Evolutionary conservation across 1,284 basidiomycete species (phyloP).

Genomic region (Cutaneotrichosporon sp.): DNA sequence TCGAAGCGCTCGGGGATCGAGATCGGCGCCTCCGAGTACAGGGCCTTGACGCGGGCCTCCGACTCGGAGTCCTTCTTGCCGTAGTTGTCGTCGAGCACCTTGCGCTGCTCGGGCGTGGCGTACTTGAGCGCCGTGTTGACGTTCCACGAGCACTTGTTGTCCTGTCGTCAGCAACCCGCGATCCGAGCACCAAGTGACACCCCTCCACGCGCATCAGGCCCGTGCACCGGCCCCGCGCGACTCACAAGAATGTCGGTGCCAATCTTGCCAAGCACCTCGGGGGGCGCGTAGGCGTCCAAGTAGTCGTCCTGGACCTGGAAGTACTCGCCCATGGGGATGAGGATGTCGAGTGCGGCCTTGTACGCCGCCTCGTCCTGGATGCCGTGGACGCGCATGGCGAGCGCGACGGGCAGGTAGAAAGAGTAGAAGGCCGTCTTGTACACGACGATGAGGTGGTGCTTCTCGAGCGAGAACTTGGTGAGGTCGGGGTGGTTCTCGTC

Average conservation of each 20-base stretch:
- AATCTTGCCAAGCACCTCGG: conserved; percentile 93
- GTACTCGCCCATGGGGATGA: conserved; percentile 93
- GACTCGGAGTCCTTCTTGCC: conserved; percentile 72
- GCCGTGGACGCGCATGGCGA: conserved; percentile 77
- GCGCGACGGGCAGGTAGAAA: conserved; percentile 96
- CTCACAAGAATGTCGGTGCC: conserved; percentile 84
- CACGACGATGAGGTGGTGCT: conserved; percentile 91
- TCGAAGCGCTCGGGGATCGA: conserved; percentile 70
- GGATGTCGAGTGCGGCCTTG: conserved; percentile 76
- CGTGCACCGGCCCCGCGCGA: neutral
- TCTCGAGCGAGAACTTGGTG: conserved; percentile 75
- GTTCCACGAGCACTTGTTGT: conserved; percentile 99
- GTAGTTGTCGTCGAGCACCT: conserved; percentile 72
- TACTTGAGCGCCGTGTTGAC: conserved; percentile 81
- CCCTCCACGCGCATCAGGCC: neutral
- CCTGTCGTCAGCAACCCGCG: conserved; percentile 55
- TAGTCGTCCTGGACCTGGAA: conserved; percentile 99
- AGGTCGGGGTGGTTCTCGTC: conserved; percentile 88
- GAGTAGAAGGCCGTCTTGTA: conserved; percentile 99
- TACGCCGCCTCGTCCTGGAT: conserved; percentile 73
- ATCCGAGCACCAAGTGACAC: neutral
- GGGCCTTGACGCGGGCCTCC: conserved; percentile 71
- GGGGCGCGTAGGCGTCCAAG: conserved; percentile 87
- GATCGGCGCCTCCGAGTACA: conserved; percentile 67
- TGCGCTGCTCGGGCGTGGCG: conserved; percentile 65